Evolutionary conservation across 176 grass and related monocot genomes (phyloP), one percentile per base, ranked within the genome.

Genomic region (Carex cristatella): DNA sequence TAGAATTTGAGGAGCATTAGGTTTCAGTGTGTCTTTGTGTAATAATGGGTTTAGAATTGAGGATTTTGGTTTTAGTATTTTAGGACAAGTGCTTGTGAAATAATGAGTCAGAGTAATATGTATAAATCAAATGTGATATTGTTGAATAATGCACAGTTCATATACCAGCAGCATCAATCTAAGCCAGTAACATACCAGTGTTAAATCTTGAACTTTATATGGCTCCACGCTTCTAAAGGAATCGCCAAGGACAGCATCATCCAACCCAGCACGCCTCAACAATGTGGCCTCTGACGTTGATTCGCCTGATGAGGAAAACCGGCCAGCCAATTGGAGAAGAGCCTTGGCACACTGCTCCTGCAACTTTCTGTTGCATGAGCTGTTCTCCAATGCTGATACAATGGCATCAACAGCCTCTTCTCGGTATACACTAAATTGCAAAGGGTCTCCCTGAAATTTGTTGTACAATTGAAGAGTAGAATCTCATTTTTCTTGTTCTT

Each of bases 381-480:
- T 87, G 64, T 87, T 81, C 69, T 99, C 96, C 71, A 99, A 80
- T 77, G 85, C 85, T 73, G 77, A 79, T 86, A 92, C 46, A 5
- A 99, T 71, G 77, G 91, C 93, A 54, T 99, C 91, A 73, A 95
- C 83, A 0, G 90, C 93, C 79, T 99, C 96, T 89, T 94, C 93
- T 87, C 96, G 86, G 74, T 94, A 92, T 33, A 95, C 62, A 38
- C 96, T 99, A 76, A 92, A 95, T 85, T 89, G 96, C 86, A 83
- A 92, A 91, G 91, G 88, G 92, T 99, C 96, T 64, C 91, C 96
- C 96, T 99, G 88, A 83, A 89, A 19, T 86, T 84, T 88, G 84
- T 53, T 18, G 48, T 32, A 35, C 3, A 16, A 35, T 74, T 79
- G 53, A 79, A 58, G 30, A 58, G 16, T 79, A 79, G n/a, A 5